These are phyloP conservation scores for Daldinia sp. DNA, from an alignment of 2,329 filamentous ascomycete species.

Conservation along the genomic window DNA sequence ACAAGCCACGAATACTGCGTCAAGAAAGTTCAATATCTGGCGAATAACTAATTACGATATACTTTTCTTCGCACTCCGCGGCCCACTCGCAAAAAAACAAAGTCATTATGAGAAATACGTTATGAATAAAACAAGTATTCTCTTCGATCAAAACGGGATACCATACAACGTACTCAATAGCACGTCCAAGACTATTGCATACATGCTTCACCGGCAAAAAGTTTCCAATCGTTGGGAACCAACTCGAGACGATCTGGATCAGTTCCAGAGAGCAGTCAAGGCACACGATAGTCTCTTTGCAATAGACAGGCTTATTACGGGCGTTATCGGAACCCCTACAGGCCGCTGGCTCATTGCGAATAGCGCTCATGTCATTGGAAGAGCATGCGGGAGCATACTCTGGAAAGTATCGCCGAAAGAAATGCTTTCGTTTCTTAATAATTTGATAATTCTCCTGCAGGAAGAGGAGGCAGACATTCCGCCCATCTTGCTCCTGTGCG, in stretches of 20 bases:
- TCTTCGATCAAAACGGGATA: conserved; percentile 50
- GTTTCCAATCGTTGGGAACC: conserved; percentile 3
- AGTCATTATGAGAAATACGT: not conserved
- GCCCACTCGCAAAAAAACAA: not conserved
- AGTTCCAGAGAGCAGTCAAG: conserved; percentile 26
- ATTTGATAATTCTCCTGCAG: conserved; percentile 54
- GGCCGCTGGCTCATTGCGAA: conserved; percentile 39
- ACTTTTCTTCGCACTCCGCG: conserved; percentile 55
- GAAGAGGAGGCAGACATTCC: conserved; percentile 45
- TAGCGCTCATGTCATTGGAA: conserved; percentile 18
- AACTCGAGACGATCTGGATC: not conserved
- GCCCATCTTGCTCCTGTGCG: conserved; percentile 49
- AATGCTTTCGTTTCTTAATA: conserved; percentile 57
- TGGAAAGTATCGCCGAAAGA: conserved; percentile 36
- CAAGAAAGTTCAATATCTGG: conserved; percentile 51
- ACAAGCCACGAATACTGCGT: not conserved
- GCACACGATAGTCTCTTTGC: conserved; percentile 3
- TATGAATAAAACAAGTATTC: conserved; percentile 15
- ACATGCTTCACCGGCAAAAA: conserved; percentile 48
- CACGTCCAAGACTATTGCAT: conserved; percentile 40
- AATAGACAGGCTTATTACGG: conserved; percentile 47
- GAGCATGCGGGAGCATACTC: not conserved
- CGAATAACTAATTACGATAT: conserved; percentile 59
- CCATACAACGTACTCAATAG: conserved; percentile 36
- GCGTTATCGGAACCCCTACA: conserved; percentile 33